These are phyloP conservation scores for Vitis riparia DNA, from an alignment of 164 flowering plant genomes.

Conservation along the genomic window DNA sequence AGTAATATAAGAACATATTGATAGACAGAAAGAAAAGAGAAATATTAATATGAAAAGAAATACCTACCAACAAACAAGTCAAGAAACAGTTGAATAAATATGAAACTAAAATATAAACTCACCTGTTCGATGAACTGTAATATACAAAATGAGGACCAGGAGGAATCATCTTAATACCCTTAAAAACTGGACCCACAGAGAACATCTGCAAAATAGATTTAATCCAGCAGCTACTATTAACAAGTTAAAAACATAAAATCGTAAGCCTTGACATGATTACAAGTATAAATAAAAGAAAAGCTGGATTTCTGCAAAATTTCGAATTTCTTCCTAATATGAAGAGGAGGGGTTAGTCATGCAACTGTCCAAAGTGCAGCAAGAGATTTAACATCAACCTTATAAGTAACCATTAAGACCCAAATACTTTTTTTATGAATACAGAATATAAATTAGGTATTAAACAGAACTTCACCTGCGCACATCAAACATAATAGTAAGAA, in stretches of 20 bases:
- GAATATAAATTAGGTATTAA: background rate
- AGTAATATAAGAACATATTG: background rate
- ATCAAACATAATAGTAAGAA: background rate
- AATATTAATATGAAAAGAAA: slow-evolving; percentile 3
- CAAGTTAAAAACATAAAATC: background rate
- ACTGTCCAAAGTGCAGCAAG: background rate
- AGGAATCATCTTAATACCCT: slow-evolving; percentile 94
- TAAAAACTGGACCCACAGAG: slow-evolving; percentile 75
- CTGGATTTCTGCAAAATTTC: background rate
- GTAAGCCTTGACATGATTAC: background rate
- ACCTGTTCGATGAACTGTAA: slow-evolving; percentile 83
- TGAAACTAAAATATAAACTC: slow-evolving; percentile 1
- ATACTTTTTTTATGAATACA: background rate
- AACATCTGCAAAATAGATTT: slow-evolving; percentile 50
- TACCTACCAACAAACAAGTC: background rate
- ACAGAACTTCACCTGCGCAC: background rate
- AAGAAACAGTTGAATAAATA: background rate
- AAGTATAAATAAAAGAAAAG: background rate
- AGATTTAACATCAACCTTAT: background rate
- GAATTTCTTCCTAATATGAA: background rate
- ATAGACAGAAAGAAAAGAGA: background rate
- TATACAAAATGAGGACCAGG: slow-evolving; percentile 89
- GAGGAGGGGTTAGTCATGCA: background rate
- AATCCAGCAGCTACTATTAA: background rate
- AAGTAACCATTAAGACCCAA: no score